Base-by-base conservation (phyloP, 2,329 filamentous ascomycete species). In the Myriosclerotinia scirpicola region DNA sequence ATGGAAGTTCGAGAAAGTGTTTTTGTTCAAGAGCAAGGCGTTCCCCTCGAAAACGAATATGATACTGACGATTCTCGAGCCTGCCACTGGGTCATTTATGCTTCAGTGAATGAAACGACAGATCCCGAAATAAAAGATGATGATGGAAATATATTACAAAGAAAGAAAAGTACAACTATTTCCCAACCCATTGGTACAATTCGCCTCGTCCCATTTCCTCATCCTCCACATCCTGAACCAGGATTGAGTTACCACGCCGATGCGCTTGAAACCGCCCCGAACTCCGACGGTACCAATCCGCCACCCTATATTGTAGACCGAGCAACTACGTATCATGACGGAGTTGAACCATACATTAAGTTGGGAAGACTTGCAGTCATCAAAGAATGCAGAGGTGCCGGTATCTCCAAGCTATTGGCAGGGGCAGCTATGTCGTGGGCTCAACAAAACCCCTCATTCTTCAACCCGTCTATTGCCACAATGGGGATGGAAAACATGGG, bases 11-110 rank as follows among this genome's bases (percentile, higher is more conserved):
- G 88, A 46, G 80, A 85, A 68, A 73, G 77, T 22, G 87, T 90
- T 64, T 90, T 88, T 72, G 84, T 89, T 34, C 48, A 79, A 9
- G 87, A 89, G 73, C 87, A 90, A 73, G 72, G 77, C 0, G 80
- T 87, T 17, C 81, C 84, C 0, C 77, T 87, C 0, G 86, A 90
- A 48, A 85, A 87, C 70, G 93, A 98, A 77, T 84, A 92, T 71
- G 94, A 97, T 80, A 80, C 83, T 1, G 92, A 97, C 76, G 94
- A 98, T 77, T 71, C 83, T 0, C 85, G 91, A 46, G 89, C 87
- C 71, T 94, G 89, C 79, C 93, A 97, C 78, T 97, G 92, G 90
- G 89, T 75, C 40, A 82, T 89, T n/a, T 97, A 96, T 78, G 86
- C 87, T 58, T 87, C 83, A 20, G 82, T 90, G 66, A 83, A 84